These are phyloP conservation scores for Breynia disticha DNA, from an alignment of 441 rosid genomes.

Conservation along the genomic window DNA sequence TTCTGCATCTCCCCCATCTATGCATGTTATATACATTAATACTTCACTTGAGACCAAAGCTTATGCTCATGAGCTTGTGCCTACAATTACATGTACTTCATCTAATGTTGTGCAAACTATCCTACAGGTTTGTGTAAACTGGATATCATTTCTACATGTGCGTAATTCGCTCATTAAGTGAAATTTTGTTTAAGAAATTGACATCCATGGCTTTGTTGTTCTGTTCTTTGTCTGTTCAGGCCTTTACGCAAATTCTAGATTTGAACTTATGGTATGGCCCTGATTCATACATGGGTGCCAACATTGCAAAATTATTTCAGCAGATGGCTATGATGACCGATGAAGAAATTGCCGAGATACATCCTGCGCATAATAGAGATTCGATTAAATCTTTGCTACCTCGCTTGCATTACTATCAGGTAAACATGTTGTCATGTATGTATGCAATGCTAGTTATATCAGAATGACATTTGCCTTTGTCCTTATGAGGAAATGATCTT, in stretches of 20 bases:
- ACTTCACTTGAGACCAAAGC: slow-evolving; percentile 96
- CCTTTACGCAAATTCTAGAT: slow-evolving; percentile 75
- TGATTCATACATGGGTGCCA: slow-evolving; percentile 99
- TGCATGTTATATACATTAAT: slow-evolving; percentile 89
- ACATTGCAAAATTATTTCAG: slow-evolving; percentile 70
- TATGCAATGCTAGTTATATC: not conserved
- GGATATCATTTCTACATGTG: not conserved
- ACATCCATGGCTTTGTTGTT: not conserved
- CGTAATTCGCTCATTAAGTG: not conserved
- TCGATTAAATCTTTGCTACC: slow-evolving; percentile 63
- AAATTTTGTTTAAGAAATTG: not conserved
- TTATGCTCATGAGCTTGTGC: slow-evolving; percentile 87
- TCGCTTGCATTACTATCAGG: slow-evolving; percentile 34
- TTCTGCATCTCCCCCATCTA: slow-evolving; percentile 50
- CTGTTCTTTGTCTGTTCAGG: slow-evolving; percentile 34
- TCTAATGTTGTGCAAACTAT: slow-evolving; percentile 90
- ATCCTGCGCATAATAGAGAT: slow-evolving; percentile 52
- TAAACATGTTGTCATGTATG: not conserved
- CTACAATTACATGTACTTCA: slow-evolving; percentile 94
- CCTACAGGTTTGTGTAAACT: slow-evolving; percentile 53
- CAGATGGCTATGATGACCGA: slow-evolving; percentile 81
- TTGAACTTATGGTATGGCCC: slow-evolving; percentile 85
- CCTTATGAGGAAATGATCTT: not conserved
- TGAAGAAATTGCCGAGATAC: slow-evolving; percentile 73
- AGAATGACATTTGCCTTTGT: not conserved